These are phyloP conservation scores for Alternaria sp. DNA, from an alignment of 2,329 filamentous ascomycete species.

Conservation along the genomic window DNA sequence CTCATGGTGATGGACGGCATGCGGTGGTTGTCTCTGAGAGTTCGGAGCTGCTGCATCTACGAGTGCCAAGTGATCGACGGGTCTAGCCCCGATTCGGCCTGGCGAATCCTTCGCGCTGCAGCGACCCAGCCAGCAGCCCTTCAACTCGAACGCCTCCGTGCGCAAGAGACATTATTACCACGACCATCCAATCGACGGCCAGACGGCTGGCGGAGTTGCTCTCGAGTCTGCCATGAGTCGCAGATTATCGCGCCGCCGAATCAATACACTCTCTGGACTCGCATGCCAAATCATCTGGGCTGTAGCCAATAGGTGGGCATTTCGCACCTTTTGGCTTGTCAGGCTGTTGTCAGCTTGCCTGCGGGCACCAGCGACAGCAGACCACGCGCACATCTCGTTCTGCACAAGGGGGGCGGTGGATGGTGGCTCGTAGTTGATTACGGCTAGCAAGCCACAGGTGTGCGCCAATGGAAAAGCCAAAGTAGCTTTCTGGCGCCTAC, in stretches of 20 bases:
- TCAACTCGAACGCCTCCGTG: slow-evolving; percentile 10
- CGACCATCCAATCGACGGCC: not conserved
- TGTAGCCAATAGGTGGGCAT: not conserved
- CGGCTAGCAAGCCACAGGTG: slow-evolving; percentile 13
- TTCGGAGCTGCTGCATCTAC: not conserved
- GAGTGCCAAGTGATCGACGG: slow-evolving; percentile 13
- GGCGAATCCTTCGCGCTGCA: slow-evolving; percentile 18
- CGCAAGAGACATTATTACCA: not conserved
- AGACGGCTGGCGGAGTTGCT: not conserved
- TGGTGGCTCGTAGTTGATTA: slow-evolving; percentile 11
- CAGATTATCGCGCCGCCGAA: not conserved
- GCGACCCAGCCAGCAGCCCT: not conserved
- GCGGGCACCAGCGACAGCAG: slow-evolving; percentile 4
- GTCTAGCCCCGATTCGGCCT: slow-evolving; percentile 11
- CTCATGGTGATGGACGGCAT: slow-evolving; percentile 4
- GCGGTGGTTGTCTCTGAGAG: not conserved
- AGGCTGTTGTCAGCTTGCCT: slow-evolving; percentile 1
- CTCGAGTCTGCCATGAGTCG: slow-evolving; percentile 1
- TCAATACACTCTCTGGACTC: slow-evolving; percentile 1
- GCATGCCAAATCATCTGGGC: not conserved
- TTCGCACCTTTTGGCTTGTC: not conserved
- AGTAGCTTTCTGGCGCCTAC: slow-evolving; percentile 5
- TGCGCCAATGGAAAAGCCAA: slow-evolving; percentile 12
- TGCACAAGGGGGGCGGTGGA: slow-evolving; percentile 4
- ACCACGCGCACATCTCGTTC: slow-evolving; percentile 7